These are phyloP conservation scores for Dillenia suffruticosa DNA, from an alignment of 164 flowering plant genomes.

Conservation along the genomic window DNA sequence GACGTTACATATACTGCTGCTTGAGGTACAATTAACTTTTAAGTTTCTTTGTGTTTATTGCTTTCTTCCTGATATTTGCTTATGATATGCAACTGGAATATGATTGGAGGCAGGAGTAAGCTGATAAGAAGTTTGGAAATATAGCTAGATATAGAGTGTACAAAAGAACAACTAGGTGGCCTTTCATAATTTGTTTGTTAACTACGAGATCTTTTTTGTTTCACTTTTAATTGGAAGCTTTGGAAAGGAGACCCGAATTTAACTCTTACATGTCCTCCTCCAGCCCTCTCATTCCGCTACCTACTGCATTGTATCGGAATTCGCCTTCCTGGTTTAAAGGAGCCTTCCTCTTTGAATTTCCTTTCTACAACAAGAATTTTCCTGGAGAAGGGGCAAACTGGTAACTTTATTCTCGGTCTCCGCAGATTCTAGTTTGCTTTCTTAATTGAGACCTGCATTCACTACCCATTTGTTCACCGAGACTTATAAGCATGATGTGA, in stretches of 20 bases:
- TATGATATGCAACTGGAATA: slow-evolving; percentile 4
- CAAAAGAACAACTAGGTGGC: slow-evolving; percentile 76
- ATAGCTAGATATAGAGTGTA: slow-evolving; percentile 51
- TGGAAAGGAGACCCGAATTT: not conserved
- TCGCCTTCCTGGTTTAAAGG: slow-evolving; percentile 76
- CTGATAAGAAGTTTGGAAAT: slow-evolving; percentile 76
- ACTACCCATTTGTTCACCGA: no score
- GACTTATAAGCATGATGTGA: no score
- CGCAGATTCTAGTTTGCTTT: no score
- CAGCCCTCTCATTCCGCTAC: slow-evolving; percentile 89
- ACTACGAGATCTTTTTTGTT: no score
- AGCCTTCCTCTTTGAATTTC: slow-evolving; percentile 75
- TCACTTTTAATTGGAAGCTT: not conserved
- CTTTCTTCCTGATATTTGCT: slow-evolving; percentile 6
- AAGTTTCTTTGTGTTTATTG: not conserved
- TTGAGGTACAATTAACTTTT: slow-evolving; percentile 58
- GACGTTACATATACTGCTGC: slow-evolving; percentile 90
- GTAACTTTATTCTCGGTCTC: slow-evolving; percentile 26
- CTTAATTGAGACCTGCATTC: no score
- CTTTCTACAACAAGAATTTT: slow-evolving; percentile 70
- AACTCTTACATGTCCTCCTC: slow-evolving; percentile 14
- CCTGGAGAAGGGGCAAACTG: slow-evolving; percentile 48
- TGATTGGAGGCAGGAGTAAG: slow-evolving; percentile 59
- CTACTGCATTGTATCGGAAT: slow-evolving; percentile 61
- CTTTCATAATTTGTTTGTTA: not conserved